These are phyloP conservation scores for Aspergillus sp. DNA, from an alignment of 2,329 filamentous ascomycete species.

Conservation along the genomic window DNA sequence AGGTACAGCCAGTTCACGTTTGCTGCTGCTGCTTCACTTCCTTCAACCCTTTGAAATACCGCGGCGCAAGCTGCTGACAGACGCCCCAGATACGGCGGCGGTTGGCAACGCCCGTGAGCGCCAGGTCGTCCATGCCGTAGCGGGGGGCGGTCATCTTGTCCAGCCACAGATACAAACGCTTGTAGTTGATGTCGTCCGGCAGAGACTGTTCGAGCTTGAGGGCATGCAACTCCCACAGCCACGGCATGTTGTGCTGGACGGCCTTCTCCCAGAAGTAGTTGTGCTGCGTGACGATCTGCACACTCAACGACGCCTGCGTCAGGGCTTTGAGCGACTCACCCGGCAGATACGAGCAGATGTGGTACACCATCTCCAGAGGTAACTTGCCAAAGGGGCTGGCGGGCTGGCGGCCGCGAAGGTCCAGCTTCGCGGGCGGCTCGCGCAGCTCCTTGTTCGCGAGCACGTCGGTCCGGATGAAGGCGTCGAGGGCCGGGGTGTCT, in stretches of 20 bases:
- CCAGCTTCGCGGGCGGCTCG: conserved; percentile 3
- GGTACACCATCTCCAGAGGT: conserved; percentile 16
- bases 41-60: conserved; percentile 4
- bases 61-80: conserved; percentile 16
- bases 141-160: conserved; percentile 13
- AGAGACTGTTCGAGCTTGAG: not conserved
- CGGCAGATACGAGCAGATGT: conserved; percentile 20
- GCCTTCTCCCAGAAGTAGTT: conserved; percentile 20
- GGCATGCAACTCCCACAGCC: conserved; percentile 18
- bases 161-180: conserved; percentile 17
- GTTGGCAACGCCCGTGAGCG: conserved; percentile 17
- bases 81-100: conserved; percentile 19
- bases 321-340: conserved; percentile 16
- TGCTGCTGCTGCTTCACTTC: not conserved
- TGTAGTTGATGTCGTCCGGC: conserved; percentile 13
- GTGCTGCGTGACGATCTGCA: conserved; percentile 17
- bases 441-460: conserved; percentile 5
- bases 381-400: conserved; percentile 16
- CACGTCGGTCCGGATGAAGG: conserved; percentile 4
- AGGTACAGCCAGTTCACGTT: not conserved
- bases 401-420: conserved; percentile 10
- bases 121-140: conserved; percentile 19
- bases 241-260: conserved; percentile 20
- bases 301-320: conserved; percentile 15
- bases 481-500: conserved; percentile 8